Conservation (phyloP, 441 rosid genomes). For the Gossypium gossypioides region DNA sequence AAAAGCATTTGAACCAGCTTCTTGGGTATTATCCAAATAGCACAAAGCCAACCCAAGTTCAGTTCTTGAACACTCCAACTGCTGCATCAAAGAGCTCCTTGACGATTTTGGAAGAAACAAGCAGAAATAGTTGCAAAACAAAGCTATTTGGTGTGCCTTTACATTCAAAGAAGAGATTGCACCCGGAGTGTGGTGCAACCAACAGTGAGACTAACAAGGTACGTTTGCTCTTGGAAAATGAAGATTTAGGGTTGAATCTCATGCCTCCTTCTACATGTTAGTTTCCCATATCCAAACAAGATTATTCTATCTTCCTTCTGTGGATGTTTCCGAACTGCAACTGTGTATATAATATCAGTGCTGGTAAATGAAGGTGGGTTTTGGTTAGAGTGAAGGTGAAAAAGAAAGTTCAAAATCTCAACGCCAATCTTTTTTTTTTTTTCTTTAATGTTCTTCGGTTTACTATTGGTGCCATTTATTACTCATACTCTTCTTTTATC, state of each 20-base stretch:
- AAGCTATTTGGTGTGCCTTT: constrained; percentile 80
- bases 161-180: constrained; percentile 66
- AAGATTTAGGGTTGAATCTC: constrained; percentile 77
- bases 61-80: constrained; percentile 25
- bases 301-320: neutral
- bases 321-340: constrained; percentile 14
- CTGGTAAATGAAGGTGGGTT: constrained; percentile 18
- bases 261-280: constrained; percentile 58
- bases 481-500: constrained; percentile 5
- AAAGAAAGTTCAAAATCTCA: constrained; percentile 14
- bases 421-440: neutral
- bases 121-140: constrained; percentile 32
- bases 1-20: constrained; percentile 39
- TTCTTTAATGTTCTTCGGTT: constrained; percentile 16
- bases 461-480: constrained; percentile 26
- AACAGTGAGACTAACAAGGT: constrained; percentile 45
- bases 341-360: constrained; percentile 18
- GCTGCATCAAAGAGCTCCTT: constrained; percentile 18
- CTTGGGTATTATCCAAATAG: constrained; percentile 24
- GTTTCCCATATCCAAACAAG: constrained; percentile 15
- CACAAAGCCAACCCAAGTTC: constrained; percentile 29
- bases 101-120: constrained; percentile 48
- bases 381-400: constrained; percentile 22
- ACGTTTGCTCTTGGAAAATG: constrained; percentile 53
- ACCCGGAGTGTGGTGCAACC: constrained; percentile 31